Evolutionary conservation across 2,329 filamentous ascomycete genomes (phyloP).

Genomic region (Tetracladium maxilliforme): DNA sequence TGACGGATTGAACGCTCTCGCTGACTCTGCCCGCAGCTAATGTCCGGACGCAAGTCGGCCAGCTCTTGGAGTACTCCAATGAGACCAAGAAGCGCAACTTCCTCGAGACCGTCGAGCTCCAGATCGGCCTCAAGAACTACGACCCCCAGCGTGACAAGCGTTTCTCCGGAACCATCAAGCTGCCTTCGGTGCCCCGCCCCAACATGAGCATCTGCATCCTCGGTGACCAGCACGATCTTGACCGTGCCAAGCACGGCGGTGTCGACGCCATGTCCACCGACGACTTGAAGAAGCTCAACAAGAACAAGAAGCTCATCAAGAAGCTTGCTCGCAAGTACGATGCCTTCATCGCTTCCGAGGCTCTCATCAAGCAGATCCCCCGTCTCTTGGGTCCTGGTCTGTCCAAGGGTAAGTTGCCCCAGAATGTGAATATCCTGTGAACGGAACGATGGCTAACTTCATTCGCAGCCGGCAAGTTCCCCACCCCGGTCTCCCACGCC

Average conservation of each 20-base stretch:
- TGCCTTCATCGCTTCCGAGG: slow-evolving; percentile 93
- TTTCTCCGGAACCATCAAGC: slow-evolving; percentile 99
- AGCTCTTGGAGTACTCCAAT: slow-evolving; percentile 88
- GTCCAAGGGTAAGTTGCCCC: slow-evolving; percentile 63
- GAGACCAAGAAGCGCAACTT: slow-evolving; percentile 98
- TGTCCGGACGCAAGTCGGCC: slow-evolving; percentile 87
- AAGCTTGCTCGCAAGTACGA: slow-evolving; percentile 99
- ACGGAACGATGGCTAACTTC: slow-evolving; percentile 13
- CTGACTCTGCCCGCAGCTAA: slow-evolving; percentile 49
- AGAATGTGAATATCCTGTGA: background rate
- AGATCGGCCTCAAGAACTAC: slow-evolving; percentile 97
- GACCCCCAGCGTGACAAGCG: slow-evolving; percentile 99
- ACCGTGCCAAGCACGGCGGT: slow-evolving; percentile 98
- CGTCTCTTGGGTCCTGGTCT: slow-evolving; percentile 98
- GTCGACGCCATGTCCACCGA: slow-evolving; percentile 97
- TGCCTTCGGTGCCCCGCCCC: slow-evolving; percentile 81
- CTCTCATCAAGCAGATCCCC: slow-evolving; percentile 98
- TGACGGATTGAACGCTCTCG: slow-evolving; percentile 5
- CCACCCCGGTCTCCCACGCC: slow-evolving; percentile 90
- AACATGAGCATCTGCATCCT: slow-evolving; percentile 84
- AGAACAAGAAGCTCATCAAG: slow-evolving; percentile 99
- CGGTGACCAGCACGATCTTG: slow-evolving; percentile 95
- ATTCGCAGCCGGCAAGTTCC: slow-evolving; percentile 88
- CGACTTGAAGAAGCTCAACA: slow-evolving; percentile 99
- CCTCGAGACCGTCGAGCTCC: slow-evolving; percentile 82